Conservation (phyloP, 2,329 filamentous ascomycete genomes). For the Sarocladium oryzae region DNA sequence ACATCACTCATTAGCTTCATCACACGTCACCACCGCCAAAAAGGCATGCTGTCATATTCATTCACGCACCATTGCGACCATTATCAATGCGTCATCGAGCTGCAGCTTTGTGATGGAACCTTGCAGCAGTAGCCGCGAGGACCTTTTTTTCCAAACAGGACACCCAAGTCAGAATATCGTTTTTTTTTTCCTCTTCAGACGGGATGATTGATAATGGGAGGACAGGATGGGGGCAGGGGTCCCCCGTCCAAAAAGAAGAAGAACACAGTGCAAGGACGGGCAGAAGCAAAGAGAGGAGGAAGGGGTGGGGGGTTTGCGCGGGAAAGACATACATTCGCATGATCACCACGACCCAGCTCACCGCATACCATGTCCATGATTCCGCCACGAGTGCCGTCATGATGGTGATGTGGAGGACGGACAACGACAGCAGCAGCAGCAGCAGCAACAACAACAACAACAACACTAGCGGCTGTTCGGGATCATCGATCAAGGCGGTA, state of each 20-base stretch:
- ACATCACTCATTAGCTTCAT: too few relatives aligned
- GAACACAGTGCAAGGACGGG: too few relatives aligned
- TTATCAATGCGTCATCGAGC: constrained; percentile 11
- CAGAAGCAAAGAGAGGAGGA: background rate
- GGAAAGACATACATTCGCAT: constrained; percentile 11
- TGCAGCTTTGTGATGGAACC: constrained; percentile 12
- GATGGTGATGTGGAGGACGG: background rate
- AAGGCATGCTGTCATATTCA: background rate
- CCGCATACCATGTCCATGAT: constrained; percentile 12
- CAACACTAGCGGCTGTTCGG: too few relatives aligned
- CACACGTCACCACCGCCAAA: background rate
- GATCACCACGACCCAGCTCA: constrained; percentile 10
- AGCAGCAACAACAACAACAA: too few relatives aligned
- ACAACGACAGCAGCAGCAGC: too few relatives aligned
- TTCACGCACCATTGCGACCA: constrained; percentile 10
- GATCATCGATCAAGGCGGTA: constrained; percentile 6
- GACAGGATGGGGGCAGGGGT: too few relatives aligned
- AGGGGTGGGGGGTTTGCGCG: background rate
- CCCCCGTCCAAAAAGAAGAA: too few relatives aligned
- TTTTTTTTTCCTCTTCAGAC: too few relatives aligned
- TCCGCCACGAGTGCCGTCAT: constrained; percentile 11
- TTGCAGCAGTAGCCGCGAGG: constrained; percentile 11
- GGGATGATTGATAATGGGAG: too few relatives aligned
- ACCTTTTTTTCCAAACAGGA: background rate
- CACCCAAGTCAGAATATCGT: background rate